These are phyloP conservation scores for Phaseolus coccineus DNA, from an alignment of 331 rosid genomes.

Conservation along the genomic window DNA sequence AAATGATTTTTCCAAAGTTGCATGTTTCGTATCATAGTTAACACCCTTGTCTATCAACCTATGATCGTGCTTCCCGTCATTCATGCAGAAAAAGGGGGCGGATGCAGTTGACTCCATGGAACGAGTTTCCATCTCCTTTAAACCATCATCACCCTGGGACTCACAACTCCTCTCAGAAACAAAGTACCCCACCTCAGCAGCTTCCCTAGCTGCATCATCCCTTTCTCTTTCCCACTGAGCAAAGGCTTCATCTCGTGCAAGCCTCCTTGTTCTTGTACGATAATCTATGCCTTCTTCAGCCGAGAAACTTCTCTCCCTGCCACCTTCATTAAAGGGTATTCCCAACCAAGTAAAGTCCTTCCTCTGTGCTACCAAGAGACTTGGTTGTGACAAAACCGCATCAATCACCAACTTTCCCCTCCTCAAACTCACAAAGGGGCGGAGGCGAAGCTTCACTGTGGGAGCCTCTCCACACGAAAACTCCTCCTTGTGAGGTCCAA, in stretches of 20 bases:
- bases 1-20: slow-evolving; percentile 82
- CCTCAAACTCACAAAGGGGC: slow-evolving; percentile 85
- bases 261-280: slow-evolving; percentile 77
- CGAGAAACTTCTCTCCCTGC: slow-evolving; percentile 57
- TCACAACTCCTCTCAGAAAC: slow-evolving; percentile 58
- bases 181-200: slow-evolving; percentile 85
- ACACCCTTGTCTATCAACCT: slow-evolving; percentile 84
- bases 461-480: slow-evolving; percentile 94
- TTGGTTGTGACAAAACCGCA: slow-evolving; percentile 81
- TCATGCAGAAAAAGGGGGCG: slow-evolving; percentile 60
- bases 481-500: slow-evolving; percentile 84
- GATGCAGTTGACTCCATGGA: slow-evolving; percentile 44
- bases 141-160: slow-evolving; percentile 58
- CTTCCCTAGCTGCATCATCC: slow-evolving; percentile 73
- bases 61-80: slow-evolving; percentile 82
- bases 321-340: slow-evolving; percentile 66
- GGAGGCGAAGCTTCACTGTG: slow-evolving; percentile 70
- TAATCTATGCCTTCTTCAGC: slow-evolving; percentile 84
- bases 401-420: slow-evolving; percentile 89
- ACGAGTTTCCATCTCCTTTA: slow-evolving; percentile 51
- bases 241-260: slow-evolving; percentile 76
- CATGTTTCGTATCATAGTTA: slow-evolving; percentile 78
- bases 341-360: slow-evolving; percentile 93
- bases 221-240: slow-evolving; percentile 69
- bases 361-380: slow-evolving; percentile 74